Evolutionary conservation across 768 basidiomycete species (phyloP).

Genomic region (Serendipita sp.): DNA sequence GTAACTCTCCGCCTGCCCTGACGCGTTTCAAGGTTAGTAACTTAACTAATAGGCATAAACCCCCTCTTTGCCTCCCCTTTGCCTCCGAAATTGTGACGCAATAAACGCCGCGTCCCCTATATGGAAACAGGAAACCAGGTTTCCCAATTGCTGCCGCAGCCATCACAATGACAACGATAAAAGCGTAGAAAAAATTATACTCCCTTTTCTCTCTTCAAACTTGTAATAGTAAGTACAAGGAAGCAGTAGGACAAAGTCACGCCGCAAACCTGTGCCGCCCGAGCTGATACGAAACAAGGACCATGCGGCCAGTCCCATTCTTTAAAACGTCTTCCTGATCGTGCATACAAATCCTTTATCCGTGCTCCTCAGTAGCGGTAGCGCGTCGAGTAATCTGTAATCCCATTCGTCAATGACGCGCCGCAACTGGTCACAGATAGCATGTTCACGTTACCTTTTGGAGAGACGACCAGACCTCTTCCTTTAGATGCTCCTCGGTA

Average conservation of each 20-base stretch:
- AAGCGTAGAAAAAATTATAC: too few species aligned
- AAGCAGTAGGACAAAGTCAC: too few species aligned
- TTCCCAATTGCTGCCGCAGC: too few species aligned
- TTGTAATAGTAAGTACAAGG: too few species aligned
- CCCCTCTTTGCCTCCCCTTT: too few species aligned
- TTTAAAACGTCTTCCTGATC: neutral
- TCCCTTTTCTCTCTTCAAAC: too few species aligned
- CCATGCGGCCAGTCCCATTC: neutral
- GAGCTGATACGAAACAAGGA: neutral
- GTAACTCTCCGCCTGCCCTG: neutral
- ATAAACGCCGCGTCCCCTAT: too few species aligned
- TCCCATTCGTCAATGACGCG: neutral
- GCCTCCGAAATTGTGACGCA: too few species aligned
- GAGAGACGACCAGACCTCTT: conserved; percentile 91
- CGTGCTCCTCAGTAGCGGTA: conserved; percentile 44
- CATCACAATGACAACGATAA: too few species aligned
- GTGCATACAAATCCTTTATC: too few species aligned
- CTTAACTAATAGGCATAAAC: too few species aligned
- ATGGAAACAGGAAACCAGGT: too few species aligned
- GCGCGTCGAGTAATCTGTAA: conserved; percentile 62
- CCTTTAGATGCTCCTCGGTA: conserved; percentile 97
- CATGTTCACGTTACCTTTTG: conserved; percentile 48
- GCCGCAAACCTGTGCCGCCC: neutral
- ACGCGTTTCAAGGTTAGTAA: neutral
- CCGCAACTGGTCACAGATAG: conserved; percentile 3